Base-by-base conservation (phyloP, 2,329 filamentous ascomycete species). In the Verticillium isaacii region DNA sequence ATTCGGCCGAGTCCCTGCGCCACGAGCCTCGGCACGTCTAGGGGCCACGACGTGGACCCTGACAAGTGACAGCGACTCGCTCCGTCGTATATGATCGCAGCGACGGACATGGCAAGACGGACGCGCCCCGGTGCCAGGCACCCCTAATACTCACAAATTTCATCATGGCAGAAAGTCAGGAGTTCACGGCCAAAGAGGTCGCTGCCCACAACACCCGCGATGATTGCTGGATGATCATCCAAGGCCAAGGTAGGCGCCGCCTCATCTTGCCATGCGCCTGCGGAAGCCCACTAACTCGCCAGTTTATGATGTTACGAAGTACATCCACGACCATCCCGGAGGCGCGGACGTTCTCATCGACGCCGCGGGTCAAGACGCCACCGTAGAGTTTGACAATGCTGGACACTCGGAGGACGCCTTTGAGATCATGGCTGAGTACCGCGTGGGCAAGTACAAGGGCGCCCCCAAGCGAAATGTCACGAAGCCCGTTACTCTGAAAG, bases 311-410 rank as follows among this genome's bases (percentile, higher is more conserved):
- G 74, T 87, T 12, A 81, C 85, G 1, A 77, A 80, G 54, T 89
- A 87, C 64, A 63, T 84, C 1, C 73, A 81, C 29, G 85, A 88
- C 61, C 86, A 89, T 64, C 86, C 86, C 60, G 91, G 91, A 68
- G 92, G 92, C 72, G 86, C 89, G 69, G 90, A 93, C 70, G 85
- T 93, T 63, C 80, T 95, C 50, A 80, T 91, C 63, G 91, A 94
- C 65, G 88, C 91, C 32, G 91, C 83, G 67, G 92, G 92, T 62
- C 87, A 88, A 68, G 91, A 95, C 75, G 88, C 89, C 57, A 91
- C 89, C 54, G 88, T 91, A 72, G 89, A 87, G 52, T 95, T 93
- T 70, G 91, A 95, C 77, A 89, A 93, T 70, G 90, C 92, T 41
- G 91, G 91, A 55, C 92, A 96, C 79, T 92, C 89, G 56, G 89